Percentiles rank a stretch among this genome's conserved stretches.
Evolutionary conservation across 768 basidiomycete species (phyloP).

Genomic region (Suillus brevipes): DNA sequence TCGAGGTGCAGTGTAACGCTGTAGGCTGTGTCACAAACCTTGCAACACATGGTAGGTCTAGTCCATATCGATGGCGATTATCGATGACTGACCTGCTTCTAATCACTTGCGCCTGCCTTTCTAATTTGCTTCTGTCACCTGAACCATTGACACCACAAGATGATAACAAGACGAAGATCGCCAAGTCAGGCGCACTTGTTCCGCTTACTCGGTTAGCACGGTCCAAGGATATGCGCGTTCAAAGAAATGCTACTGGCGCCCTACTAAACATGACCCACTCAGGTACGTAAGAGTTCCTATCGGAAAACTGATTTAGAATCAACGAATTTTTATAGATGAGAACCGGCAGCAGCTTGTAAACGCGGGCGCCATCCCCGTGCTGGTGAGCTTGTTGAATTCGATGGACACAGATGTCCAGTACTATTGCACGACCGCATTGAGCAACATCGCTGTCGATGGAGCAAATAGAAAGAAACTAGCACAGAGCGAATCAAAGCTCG

Average conservation of each 20-base stretch:
- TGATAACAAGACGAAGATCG: constrained; percentile 99
- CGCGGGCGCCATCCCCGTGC: constrained; percentile 96
- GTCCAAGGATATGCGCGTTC: constrained; percentile 99
- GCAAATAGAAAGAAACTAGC: constrained; percentile 92
- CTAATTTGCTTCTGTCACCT: constrained; percentile 12
- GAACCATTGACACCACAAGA: constrained; percentile 47
- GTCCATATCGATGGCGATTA: constrained; percentile 2
- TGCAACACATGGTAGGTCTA: constrained; percentile 86
- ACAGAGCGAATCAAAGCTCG: constrained; percentile 90
- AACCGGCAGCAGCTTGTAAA: constrained; percentile 98
- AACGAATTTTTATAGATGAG: constrained; percentile 64
- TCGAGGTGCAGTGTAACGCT: constrained; percentile 99
- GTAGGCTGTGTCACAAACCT: constrained; percentile 99
- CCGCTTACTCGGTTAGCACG: constrained; percentile 94
- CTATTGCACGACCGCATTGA: constrained; percentile 97
- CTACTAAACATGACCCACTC: constrained; percentile 99
- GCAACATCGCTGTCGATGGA: constrained; percentile 98
- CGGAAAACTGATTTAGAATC: background rate
- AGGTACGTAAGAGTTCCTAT: constrained; percentile 49
- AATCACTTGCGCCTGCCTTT: constrained; percentile 11
- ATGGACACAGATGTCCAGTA: constrained; percentile 99
- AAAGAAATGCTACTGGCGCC: constrained; percentile 97
- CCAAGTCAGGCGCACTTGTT: constrained; percentile 97
- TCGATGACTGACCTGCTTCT: constrained; percentile 12
- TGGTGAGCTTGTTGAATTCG: constrained; percentile 91